A percentile compares a stretch with the other conserved stretches of the same genome.
These are phyloP conservation scores for Plasmodium gallinaceum DNA, from an alignment of 169 alveolate species.

Conservation along the genomic window DNA sequence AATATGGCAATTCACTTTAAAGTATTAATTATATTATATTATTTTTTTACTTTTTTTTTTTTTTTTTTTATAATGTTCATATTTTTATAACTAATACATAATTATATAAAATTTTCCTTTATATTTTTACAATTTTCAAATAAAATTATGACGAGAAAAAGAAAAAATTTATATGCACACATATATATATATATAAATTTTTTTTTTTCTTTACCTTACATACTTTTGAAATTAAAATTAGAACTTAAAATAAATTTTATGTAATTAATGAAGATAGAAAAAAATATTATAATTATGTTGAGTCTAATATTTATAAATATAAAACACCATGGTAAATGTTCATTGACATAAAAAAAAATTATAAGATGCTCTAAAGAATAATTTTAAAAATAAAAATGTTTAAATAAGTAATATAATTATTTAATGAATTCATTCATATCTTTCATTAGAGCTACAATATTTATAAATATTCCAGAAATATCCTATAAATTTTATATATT, in stretches of 20 bases:
- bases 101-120: too few relatives aligned
- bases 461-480: too few relatives aligned
- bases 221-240: background rate
- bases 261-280: background rate
- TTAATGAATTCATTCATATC: too few relatives aligned
- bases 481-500: too few relatives aligned
- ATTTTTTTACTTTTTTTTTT: background rate
- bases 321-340: too few relatives aligned
- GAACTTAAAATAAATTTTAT: background rate
- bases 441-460: too few relatives aligned
- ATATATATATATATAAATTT: background rate
- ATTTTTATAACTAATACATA: too few relatives aligned
- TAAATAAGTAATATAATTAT: too few relatives aligned
- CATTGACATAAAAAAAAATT: too few relatives aligned
- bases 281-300: too few relatives aligned
- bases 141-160: background rate
- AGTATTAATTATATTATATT: background rate
- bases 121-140: background rate
- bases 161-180: background rate
- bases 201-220: background rate
- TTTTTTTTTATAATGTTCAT: background rate
- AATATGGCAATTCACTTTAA: constrained; percentile 1
- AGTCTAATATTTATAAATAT: background rate
- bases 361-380: too few relatives aligned
- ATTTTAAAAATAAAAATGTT: too few relatives aligned